These are phyloP conservation scores for Oleoguttula mirabilis DNA, from an alignment of 495 filamentous ascomycete genomes.

Conservation along the genomic window DNA sequence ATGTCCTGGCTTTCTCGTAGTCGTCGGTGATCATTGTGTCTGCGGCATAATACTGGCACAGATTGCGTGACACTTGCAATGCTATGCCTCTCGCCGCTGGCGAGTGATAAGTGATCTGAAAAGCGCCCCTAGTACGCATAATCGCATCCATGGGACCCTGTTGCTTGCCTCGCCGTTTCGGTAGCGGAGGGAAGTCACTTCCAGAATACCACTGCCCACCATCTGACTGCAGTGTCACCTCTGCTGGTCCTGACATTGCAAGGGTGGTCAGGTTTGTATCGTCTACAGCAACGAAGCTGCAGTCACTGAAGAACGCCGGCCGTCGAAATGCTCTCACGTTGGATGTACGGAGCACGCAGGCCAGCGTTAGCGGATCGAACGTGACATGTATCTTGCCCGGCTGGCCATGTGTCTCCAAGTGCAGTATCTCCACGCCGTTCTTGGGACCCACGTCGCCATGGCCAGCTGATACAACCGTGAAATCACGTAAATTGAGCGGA, in stretches of 20 bases:
- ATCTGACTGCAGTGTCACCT: neutral
- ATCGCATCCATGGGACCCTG: conserved; percentile 42
- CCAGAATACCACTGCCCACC: neutral
- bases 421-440: conserved; percentile 38
- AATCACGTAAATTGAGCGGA: conserved; percentile 25
- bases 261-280: neutral
- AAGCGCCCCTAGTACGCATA: conserved; percentile 33
- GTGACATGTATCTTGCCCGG: conserved; percentile 22
- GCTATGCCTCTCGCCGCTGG: conserved; percentile 27
- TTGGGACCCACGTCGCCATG: conserved; percentile 41
- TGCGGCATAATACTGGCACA: conserved; percentile 47
- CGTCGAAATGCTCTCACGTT: conserved; percentile 7
- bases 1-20: conserved; percentile 5
- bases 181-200: neutral
- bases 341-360: neutral
- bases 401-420: conserved; percentile 36
- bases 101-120: conserved; percentile 32
- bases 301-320: conserved; percentile 1
- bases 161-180: conserved; percentile 29
- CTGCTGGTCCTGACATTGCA: no score
- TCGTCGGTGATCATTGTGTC: conserved; percentile 36
- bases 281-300: no score
- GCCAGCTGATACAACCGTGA: conserved; percentile 38
- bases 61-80: conserved; percentile 46
- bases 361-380: conserved; percentile 5